Evolutionary conservation across 176 grass and related monocot genomes (phyloP).

Genomic region (Paspalum notatum): DNA sequence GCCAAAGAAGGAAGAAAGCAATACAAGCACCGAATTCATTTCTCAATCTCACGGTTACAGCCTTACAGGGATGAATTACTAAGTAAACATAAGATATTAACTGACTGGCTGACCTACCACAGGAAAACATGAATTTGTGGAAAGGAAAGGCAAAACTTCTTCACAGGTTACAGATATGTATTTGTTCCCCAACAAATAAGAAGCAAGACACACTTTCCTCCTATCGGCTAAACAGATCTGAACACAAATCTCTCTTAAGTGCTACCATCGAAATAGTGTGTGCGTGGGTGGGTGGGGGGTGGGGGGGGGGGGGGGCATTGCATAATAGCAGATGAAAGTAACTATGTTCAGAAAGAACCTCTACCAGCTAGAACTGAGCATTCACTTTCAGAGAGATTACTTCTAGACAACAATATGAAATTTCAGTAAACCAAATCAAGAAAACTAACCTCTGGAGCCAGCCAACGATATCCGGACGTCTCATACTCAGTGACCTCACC

Average conservation of each 20-base stretch:
- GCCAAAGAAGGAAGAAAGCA: neutral
- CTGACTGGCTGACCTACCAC: neutral
- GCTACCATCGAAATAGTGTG: neutral
- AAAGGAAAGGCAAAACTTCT: neutral
- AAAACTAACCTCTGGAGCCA: constrained; percentile 93
- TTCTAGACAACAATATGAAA: neutral
- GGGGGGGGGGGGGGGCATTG: too few relatives aligned
- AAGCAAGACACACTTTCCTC: neutral
- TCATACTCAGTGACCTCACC: constrained; percentile 97
- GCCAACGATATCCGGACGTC: constrained; percentile 90
- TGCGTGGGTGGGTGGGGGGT: too few relatives aligned
- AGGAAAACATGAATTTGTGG: neutral
- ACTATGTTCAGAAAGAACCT: constrained; percentile 1
- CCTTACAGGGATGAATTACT: neutral
- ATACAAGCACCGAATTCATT: neutral
- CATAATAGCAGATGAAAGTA: constrained; percentile 20
- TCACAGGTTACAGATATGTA: neutral
- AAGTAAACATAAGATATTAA: neutral
- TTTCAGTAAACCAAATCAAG: constrained; percentile 21
- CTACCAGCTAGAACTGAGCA: constrained; percentile 11
- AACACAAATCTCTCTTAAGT: neutral
- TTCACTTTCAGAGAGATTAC: constrained; percentile 29
- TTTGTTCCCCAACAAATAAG: neutral
- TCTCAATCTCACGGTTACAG: neutral
- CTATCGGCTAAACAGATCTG: constrained; percentile 6